Evolutionary conservation across 1,284 basidiomycete genomes (phyloP), one percentile per base, ranked within the genome.

Genomic region (Leccinum variabile): DNA sequence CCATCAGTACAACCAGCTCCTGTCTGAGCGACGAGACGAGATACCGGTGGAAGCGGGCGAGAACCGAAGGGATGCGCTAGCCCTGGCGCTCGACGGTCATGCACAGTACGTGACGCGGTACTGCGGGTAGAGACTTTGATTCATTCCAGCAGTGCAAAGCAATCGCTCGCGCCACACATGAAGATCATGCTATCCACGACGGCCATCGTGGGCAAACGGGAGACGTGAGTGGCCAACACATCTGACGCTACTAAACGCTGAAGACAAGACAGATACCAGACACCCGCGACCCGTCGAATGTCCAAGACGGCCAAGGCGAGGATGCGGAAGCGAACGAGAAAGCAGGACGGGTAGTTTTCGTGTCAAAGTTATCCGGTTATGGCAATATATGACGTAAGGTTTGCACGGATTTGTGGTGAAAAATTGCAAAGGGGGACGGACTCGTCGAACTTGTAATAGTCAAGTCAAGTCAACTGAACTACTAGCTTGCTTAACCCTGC

Each of bases 1-100:
- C 54, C 86, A 92, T 76, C 93, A 95, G 72, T 94, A 94, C 76
- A 95, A 92, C 67, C 82, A 89, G 65, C 76, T 90, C 16, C 86
- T 87, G 0, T 81, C 74, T 53, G 72, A 92, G 35, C 85, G 87
- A 63, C 81, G 78, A n/a, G 68, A 74, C 41, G 71, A 33, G 8
- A 63, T 70, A 11, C 63, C 68, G 11, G 63, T 63, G 44, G 72
- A 70, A 60, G 68, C 70, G 14, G 77, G 76, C 18, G 71, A 78
- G 61, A 73, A 76, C 7, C 74, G 79, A 35, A 59, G 68, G 32
- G 68, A 76, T 56, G 79, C 79, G 46, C 67, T 82, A 14, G 70
- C 71, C 0, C 56, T 62, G 25, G 81, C 79, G 2, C 68, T 86
- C 41, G 76, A 76, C 61, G 78, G 74, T 55, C 84, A 80, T 63